Percentiles rank a stretch among this genome's conserved stretches.
phyloP scores from a whole-genome alignment of 768 basidiomycete species.

The Mycena leptocephala region DNA sequence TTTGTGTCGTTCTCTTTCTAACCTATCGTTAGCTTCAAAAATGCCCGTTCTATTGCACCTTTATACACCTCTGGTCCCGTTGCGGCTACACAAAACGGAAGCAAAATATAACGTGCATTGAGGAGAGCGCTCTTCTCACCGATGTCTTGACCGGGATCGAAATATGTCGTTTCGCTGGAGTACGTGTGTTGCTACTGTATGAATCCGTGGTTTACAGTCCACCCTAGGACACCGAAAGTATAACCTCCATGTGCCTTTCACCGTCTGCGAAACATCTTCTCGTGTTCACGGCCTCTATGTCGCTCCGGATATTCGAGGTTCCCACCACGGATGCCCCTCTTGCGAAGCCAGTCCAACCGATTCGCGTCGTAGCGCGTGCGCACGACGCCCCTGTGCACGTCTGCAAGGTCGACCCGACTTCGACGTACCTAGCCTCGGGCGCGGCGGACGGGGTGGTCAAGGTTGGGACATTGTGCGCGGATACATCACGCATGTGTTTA shows the following conservation, averaged over 20 bases:
- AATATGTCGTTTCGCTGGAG: constrained; percentile 88
- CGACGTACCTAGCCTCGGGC: constrained; percentile 94
- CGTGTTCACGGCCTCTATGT: constrained; percentile 86
- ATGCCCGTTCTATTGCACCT: constrained; percentile 80
- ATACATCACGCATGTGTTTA: constrained; percentile 94
- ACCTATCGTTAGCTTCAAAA: constrained; percentile 78
- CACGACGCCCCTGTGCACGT: constrained; percentile 97
- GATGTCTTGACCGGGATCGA: constrained; percentile 82
- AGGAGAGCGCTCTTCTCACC: constrained; percentile 88
- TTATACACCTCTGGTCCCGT: constrained; percentile 93
- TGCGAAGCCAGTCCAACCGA: constrained; percentile 73
- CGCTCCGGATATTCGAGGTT: constrained; percentile 89
- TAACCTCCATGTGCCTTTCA: constrained; percentile 89
- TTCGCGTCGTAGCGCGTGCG: constrained; percentile 85
- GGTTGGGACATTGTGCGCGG: constrained; percentile 95
- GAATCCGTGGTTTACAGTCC: background rate
- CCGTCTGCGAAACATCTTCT: constrained; percentile 82
- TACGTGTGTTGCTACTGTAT: constrained; percentile 58
- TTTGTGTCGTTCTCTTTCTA: constrained; percentile 14
- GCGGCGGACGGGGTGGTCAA: constrained; percentile 97
- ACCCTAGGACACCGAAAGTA: constrained; percentile 84
- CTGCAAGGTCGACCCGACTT: constrained; percentile 87
- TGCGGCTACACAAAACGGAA: constrained; percentile 84
- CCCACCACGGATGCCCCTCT: constrained; percentile 64
- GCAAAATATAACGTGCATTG: constrained; percentile 89